Evolutionary conservation across 108 stramenopile genomes (phyloP).

Genomic region (Mediolabrus comicus): DNA sequence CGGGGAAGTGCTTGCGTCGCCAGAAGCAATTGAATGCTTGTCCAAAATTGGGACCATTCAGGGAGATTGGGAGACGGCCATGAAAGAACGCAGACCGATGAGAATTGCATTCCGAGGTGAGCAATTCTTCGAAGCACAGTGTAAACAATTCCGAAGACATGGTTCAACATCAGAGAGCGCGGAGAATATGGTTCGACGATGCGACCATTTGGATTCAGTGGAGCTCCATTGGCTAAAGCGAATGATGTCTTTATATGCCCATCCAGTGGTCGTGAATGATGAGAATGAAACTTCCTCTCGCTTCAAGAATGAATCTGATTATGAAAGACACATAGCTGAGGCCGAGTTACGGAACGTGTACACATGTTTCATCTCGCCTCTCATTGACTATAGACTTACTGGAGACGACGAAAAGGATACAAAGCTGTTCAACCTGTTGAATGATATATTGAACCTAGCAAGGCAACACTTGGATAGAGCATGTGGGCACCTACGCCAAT

Average conservation of each 20-base stretch:
- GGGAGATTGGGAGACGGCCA: slow-evolving; percentile 5
- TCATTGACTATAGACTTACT: slow-evolving; percentile 41
- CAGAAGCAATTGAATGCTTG: slow-evolving; percentile 27
- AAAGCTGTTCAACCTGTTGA: slow-evolving; percentile 49
- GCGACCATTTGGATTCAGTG: slow-evolving; percentile 38
- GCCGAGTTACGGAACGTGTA: slow-evolving; percentile 72
- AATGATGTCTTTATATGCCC: slow-evolving; percentile 72
- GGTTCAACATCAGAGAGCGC: slow-evolving; percentile 15
- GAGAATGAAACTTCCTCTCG: slow-evolving; percentile 48
- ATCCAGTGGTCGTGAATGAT: slow-evolving; percentile 71
- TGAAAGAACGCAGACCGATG: slow-evolving; percentile 11
- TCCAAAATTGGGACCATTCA: slow-evolving; percentile 5
- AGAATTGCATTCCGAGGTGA: slow-evolving; percentile 18
- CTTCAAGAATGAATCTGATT: slow-evolving; percentile 16
- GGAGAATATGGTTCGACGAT: slow-evolving; percentile 15
- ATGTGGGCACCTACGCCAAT: slow-evolving; percentile 71
- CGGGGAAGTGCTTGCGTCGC: slow-evolving; percentile 52
- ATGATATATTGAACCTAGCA: slow-evolving; percentile 68
- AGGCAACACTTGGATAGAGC: slow-evolving; percentile 49
- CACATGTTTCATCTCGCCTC: slow-evolving; percentile 59
- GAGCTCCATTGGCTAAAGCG: slow-evolving; percentile 44
- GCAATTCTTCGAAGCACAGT: slow-evolving; percentile 21
- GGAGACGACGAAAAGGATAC: slow-evolving; percentile 44
- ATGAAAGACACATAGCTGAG: slow-evolving; percentile 55
- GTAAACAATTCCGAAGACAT: background rate